Conservation (phyloP, 2,329 filamentous ascomycete species). For the Pseudocercospora vitis region DNA sequence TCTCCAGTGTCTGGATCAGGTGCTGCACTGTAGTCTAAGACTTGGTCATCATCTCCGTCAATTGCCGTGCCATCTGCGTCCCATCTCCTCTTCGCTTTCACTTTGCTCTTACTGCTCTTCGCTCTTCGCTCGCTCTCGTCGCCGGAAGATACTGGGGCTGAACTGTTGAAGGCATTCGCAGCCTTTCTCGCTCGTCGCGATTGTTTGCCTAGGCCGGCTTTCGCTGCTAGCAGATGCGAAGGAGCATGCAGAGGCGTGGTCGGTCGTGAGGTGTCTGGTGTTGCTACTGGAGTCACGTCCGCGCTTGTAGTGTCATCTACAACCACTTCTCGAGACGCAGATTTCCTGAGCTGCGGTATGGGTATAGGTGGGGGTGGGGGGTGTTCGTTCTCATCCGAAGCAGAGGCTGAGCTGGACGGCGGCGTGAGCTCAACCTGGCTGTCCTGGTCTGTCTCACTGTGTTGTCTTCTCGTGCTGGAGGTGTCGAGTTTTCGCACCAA, state of each 20-base stretch:
- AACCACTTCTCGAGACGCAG: conserved; percentile 31
- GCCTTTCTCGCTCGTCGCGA: conserved; percentile 79
- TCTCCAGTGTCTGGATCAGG: conserved; percentile 56
- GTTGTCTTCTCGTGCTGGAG: conserved; percentile 31
- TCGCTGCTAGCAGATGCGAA: conserved; percentile 68
- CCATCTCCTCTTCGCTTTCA: conserved; percentile 90
- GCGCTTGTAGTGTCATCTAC: conserved; percentile 52
- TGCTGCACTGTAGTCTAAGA: conserved; percentile 84
- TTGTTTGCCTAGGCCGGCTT: conserved; percentile 72
- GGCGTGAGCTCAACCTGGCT: conserved; percentile 52
- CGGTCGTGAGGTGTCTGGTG: conserved; percentile 76
- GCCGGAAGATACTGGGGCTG: conserved; percentile 72
- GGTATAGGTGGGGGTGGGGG: conserved; percentile 54
- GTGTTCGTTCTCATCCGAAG: conserved; percentile 52
- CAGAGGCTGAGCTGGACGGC: conserved; percentile 50
- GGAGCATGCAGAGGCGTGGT: conserved; percentile 63
- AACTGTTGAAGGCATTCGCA: conserved; percentile 49
- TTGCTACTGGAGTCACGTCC: conserved; percentile 68
- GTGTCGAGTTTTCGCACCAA: conserved; percentile 79
- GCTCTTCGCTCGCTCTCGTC: conserved; percentile 67
- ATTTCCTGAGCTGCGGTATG: conserved; percentile 50
- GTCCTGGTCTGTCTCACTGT: conserved; percentile 34
- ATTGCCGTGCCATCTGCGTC: conserved; percentile 83
- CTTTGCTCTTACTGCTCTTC: conserved; percentile 54
- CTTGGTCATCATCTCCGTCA: conserved; percentile 73